Evolutionary conservation across 2,329 filamentous ascomycete genomes (phyloP).

Genomic region (Xylaria sp.): DNA sequence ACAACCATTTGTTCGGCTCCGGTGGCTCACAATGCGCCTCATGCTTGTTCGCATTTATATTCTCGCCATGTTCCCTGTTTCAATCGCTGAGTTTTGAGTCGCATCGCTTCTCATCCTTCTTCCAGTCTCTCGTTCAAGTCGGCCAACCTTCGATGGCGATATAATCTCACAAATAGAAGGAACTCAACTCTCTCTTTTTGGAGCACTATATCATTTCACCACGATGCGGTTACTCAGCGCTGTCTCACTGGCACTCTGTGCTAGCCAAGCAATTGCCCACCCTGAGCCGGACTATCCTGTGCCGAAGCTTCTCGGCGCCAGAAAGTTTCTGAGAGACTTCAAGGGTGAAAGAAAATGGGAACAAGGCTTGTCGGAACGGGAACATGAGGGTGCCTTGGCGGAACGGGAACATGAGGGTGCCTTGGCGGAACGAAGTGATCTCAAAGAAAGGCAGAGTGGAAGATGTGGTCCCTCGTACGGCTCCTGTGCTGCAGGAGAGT

Average conservation of each 20-base stretch:
- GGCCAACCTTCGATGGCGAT: slow-evolving; percentile 4
- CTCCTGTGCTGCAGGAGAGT: slow-evolving; percentile 28
- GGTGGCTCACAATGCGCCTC: slow-evolving; percentile 6
- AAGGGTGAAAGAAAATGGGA: slow-evolving; percentile 26
- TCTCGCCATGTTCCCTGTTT: slow-evolving; percentile 3
- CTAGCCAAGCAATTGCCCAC: slow-evolving; percentile 28
- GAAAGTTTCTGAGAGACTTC: slow-evolving; percentile 27
- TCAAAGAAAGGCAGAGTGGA: slow-evolving; percentile 24
- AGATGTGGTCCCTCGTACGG: slow-evolving; percentile 27
- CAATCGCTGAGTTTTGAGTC: slow-evolving; percentile 15
- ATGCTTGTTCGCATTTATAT: slow-evolving; percentile 14
- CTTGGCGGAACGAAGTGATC: slow-evolving; percentile 12
- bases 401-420: slow-evolving; percentile 10
- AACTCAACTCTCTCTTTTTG: slow-evolving; percentile 12
- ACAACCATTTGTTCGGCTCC: slow-evolving; percentile 10
- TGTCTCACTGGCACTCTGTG: slow-evolving; percentile 24
- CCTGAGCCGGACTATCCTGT: slow-evolving; percentile 17
- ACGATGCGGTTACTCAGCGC: slow-evolving; percentile 25
- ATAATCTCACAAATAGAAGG: slow-evolving; percentile 4
- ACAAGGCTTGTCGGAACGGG: slow-evolving; percentile 6
- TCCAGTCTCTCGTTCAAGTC: slow-evolving; percentile 3
- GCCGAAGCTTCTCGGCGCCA: slow-evolving; percentile 27
- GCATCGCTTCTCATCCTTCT: slow-evolving; percentile 7
- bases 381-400: slow-evolving; percentile 10
- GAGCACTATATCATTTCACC: neutral